Evolutionary conservation across 2,329 filamentous ascomycete species (phyloP), one percentile per base, ranked within the genome.

Genomic region (Diaporthe ampelina): DNA sequence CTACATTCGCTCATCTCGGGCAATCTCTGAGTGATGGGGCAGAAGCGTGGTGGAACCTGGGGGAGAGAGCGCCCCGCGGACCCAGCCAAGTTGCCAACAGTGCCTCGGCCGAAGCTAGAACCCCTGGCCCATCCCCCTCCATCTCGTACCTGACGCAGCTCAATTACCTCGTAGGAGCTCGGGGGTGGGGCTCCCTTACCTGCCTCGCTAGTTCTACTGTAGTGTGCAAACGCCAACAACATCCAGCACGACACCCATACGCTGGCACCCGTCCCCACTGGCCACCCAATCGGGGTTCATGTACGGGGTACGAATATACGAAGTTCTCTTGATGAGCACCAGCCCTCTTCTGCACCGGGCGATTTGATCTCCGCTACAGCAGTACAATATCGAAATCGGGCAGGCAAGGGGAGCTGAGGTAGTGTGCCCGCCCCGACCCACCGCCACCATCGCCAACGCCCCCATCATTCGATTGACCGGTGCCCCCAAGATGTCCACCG

Each of bases 81-180:
- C 63, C 63, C 63, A 52, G 45, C 63, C 63, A 63, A 13, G 58
- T 45, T 63, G 40, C 40, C 19, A 35, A 68, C 63, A 68, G 63
- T 68, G 63, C 63, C 63, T 68, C 63, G 63, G 63, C 63, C 63
- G 63, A 54, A 54, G 63, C 32, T 68, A n/a, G 63, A 26, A 26
- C 48, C 63, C 63, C 63, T 68, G 63, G n/a, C 5, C 48, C 32
- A 32, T 4, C 61, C 29, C 45, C 4, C 63, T 37, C 63, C 19
- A 48, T 35, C 59, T 65, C 59, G 59, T 65, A 65, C 59, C 63
- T 40, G 17, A 24, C 13, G 45, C 29, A 67, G 63, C 63, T 67
- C 63, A 67, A 67, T 67, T 52, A 37, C 21, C 48, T 50, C 21
- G 19, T 17, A 24, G 48, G 48, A 68, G 63, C 29, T 68, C 48